A percentile compares a stretch with the other conserved stretches of the same genome.
Evolutionary conservation across 176 grass and related monocot species (phyloP).

Genomic region (Cenchrus fungigraminus): DNA sequence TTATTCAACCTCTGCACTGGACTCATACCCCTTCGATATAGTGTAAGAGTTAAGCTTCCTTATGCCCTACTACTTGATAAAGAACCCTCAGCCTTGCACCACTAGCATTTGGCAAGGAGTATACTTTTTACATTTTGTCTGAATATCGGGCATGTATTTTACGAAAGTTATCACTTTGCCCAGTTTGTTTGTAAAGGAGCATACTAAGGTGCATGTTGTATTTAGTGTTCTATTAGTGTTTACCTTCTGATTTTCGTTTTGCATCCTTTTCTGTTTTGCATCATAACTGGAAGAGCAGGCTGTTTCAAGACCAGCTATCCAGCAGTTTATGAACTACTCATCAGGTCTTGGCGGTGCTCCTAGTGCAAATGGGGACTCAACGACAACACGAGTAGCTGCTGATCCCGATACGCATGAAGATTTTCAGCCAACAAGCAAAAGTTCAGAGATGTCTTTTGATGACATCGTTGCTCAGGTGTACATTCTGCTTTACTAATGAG

Average conservation of each 20-base stretch:
- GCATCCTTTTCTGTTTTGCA: conserved; percentile 7
- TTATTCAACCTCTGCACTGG: no score
- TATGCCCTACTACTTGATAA: no score
- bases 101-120: no score
- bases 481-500: background rate
- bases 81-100: no score
- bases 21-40: no score
- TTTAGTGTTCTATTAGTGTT: background rate
- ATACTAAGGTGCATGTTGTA: background rate
- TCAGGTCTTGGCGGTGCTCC: conserved; percentile 45
- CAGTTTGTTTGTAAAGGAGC: background rate
- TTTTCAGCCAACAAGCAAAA: conserved; percentile 76
- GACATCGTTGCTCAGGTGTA: conserved; percentile 58
- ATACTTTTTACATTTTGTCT: no score
- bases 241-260: background rate
- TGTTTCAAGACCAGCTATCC: conserved; percentile 39
- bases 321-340: conserved; percentile 56
- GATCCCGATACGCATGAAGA: conserved; percentile 80
- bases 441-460: conserved; percentile 46
- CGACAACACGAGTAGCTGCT: conserved; percentile 48
- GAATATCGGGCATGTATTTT: background rate
- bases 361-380: conserved; percentile 29
- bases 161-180: background rate
- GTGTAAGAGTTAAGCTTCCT: no score
- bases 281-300: conserved; percentile 46